phyloP scores from a whole-genome alignment of 2,329 filamentous ascomycete genomes.

The Phyllosticta capitalensis region DNA sequence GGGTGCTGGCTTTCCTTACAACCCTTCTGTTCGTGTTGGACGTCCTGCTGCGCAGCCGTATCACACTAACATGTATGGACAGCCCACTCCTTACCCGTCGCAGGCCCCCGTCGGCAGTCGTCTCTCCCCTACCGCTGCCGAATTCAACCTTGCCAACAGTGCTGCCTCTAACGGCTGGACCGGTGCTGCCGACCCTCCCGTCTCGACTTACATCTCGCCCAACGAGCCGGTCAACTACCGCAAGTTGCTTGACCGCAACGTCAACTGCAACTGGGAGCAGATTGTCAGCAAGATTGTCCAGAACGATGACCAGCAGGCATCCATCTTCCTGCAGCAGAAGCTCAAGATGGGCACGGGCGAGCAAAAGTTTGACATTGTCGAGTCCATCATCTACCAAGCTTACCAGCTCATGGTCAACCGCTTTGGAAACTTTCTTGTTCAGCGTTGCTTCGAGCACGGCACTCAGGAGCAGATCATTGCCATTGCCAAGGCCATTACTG shows the following conservation, averaged over 20 bases:
- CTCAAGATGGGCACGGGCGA: constrained; percentile 91
- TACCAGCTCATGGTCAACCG: constrained; percentile 97
- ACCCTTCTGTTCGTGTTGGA: background rate
- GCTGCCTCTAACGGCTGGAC: background rate
- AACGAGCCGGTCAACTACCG: constrained; percentile 95
- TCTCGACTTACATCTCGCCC: constrained; percentile 65
- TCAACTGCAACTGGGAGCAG: constrained; percentile 98
- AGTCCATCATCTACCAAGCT: constrained; percentile 88
- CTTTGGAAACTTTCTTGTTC: constrained; percentile 96
- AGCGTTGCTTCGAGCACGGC: constrained; percentile 97
- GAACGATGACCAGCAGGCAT: constrained; percentile 98
- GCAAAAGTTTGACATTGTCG: constrained; percentile 95
- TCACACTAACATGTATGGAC: constrained; percentile 11
- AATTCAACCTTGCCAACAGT: constrained; percentile 28
- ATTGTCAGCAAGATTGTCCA: constrained; percentile 99
- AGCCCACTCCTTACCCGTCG: constrained; percentile 14
- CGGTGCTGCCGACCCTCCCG: constrained; percentile 12
- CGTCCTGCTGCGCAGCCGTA: constrained; percentile 4
- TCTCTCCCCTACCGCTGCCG: constrained; percentile 37
- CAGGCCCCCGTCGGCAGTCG: constrained; percentile 31
- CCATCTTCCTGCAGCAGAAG: constrained; percentile 97
- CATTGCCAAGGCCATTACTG: constrained; percentile 88
- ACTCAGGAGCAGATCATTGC: constrained; percentile 88
- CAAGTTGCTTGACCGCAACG: constrained; percentile 85
- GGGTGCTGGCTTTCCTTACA: constrained; percentile 5